These are phyloP conservation scores for Candida cerambycidarum DNA, from an alignment of 805 yeast species.

Conservation along the genomic window DNA sequence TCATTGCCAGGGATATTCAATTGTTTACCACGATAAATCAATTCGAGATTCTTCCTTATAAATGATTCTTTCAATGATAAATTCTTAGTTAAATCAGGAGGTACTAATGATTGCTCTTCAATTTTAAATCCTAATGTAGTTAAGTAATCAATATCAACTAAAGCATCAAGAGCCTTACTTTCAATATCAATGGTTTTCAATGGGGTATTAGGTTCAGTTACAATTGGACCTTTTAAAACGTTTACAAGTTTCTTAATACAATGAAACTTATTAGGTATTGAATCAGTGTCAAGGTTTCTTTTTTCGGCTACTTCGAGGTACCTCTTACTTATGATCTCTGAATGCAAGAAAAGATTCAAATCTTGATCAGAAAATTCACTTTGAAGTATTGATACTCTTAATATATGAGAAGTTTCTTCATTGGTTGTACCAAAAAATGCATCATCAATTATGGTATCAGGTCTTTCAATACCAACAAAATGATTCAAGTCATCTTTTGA, in stretches of 20 bases:
- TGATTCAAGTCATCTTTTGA: conserved; percentile 29
- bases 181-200: conserved; percentile 54
- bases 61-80: conserved; percentile 47
- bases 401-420: conserved; percentile 22
- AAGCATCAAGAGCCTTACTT: conserved; percentile 54
- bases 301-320: conserved; percentile 38
- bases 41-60: conserved; percentile 54
- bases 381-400: conserved; percentile 53
- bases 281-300: conserved; percentile 28
- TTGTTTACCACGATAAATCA: conserved; percentile 33
- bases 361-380: conserved; percentile 46
- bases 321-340: conserved; percentile 51
- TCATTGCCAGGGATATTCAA: conserved; percentile 23
- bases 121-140: conserved; percentile 44
- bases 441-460: conserved; percentile 28
- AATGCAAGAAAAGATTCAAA: conserved; percentile 43
- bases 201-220: conserved; percentile 41
- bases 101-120: conserved; percentile 36
- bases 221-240: conserved; percentile 67
- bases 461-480: conserved; percentile 15
- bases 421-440: conserved; percentile 31
- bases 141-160: conserved; percentile 56
- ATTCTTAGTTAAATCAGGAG: conserved; percentile 42
- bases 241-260: conserved; percentile 63
- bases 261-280: conserved; percentile 52